Conservation (phyloP, 169 alveolate genomes). For the Plasmodium vivax region DNA sequence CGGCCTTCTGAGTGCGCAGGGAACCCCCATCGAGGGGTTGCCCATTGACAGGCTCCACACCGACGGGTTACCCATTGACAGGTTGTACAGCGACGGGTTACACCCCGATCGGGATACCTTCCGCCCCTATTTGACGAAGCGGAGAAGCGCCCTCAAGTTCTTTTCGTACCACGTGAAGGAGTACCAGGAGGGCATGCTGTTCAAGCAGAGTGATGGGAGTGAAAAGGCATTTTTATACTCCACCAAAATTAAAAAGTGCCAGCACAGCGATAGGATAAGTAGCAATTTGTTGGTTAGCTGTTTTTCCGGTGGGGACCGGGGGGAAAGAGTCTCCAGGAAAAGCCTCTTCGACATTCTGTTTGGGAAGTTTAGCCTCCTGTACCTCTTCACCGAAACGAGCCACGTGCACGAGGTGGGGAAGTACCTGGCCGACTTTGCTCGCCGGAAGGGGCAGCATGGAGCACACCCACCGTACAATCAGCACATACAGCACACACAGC, state of each 20-base stretch:
- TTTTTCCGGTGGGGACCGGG: neutral
- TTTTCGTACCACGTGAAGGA: constrained; percentile 20
- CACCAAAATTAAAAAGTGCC: constrained; percentile 2
- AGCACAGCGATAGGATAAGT: constrained; percentile 41
- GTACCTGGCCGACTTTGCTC: constrained; percentile 7
- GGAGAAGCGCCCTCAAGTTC: constrained; percentile 3
- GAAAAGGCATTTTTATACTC: constrained; percentile 39
- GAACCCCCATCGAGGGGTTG: neutral
- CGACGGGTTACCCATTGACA: no score
- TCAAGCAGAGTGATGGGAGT: constrained; percentile 49
- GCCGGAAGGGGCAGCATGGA: neutral
- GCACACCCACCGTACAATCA: neutral
- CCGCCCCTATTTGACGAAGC: constrained; percentile 14
- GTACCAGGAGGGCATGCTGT: constrained; percentile 8
- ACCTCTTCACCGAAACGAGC: constrained; percentile 23
- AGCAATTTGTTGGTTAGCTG: neutral
- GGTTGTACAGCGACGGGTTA: neutral
- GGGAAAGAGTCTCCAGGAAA: neutral
- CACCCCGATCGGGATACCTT: constrained; percentile 12
- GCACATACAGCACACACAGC: neutral
- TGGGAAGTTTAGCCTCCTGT: constrained; percentile 27
- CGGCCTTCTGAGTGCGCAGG: neutral
- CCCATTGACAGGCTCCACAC: no score
- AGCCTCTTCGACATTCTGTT: constrained; percentile 42
- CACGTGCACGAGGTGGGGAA: constrained; percentile 27